Evolutionary conservation across 78 protist genomes (phyloP).

Genomic region (slime mould (Dictyostelium discoideum)): DNA sequence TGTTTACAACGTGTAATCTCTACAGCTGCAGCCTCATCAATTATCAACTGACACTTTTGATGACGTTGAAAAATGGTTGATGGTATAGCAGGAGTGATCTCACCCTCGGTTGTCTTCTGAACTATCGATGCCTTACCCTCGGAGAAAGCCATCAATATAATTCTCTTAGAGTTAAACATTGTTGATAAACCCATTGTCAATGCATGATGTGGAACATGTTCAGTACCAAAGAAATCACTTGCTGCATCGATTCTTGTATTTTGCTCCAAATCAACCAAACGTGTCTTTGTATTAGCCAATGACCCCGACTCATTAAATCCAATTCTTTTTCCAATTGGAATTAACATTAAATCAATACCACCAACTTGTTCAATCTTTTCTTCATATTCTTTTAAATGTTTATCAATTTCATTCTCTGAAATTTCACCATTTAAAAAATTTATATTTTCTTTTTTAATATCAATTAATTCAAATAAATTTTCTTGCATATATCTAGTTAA

Average conservation of each 20-base stretch:
- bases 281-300: constrained; percentile 1
- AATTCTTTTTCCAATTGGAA: constrained; percentile 94
- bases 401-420: constrained; percentile 46
- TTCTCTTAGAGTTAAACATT: constrained; percentile 26
- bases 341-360: constrained; percentile 90
- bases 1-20: constrained; percentile 52
- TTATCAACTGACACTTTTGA: background rate
- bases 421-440: constrained; percentile 89
- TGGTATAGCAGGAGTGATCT: constrained; percentile 8
- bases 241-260: constrained; percentile 81
- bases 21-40: constrained; percentile 67
- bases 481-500: constrained; percentile 89
- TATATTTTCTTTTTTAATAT: constrained; percentile 82
- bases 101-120: constrained; percentile 65
- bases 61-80: constrained; percentile 61
- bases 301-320: constrained; percentile 97
- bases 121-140: constrained; percentile 67
- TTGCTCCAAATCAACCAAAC: constrained; percentile 64
- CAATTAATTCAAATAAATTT: constrained; percentile 87
- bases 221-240: constrained; percentile 82
- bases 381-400: constrained; percentile 88
- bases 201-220: constrained; percentile 82
- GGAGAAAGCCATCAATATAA: constrained; percentile 76
- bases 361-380: constrained; percentile 75
- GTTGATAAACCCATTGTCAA: constrained; percentile 89